Percentiles rank a stretch among this genome's conserved stretches.
These are phyloP conservation scores for Fusarium hostae DNA, from an alignment of 2,329 filamentous ascomycete species.

Conservation along the genomic window DNA sequence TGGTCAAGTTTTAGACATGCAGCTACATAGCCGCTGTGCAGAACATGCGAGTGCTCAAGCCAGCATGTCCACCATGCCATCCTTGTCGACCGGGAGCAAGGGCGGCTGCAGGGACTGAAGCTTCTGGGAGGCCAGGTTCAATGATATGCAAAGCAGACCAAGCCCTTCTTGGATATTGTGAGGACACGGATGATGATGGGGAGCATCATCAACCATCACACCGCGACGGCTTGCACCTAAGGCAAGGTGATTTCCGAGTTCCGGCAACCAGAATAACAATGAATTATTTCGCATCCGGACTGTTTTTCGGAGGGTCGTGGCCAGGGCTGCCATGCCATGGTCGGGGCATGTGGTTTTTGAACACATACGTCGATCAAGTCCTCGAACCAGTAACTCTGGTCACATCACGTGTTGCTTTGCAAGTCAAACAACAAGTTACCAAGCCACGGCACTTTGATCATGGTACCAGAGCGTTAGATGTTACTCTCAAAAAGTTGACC, in stretches of 20 bases:
- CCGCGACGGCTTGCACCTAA: constrained; percentile 18
- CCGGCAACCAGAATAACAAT: constrained; percentile 11
- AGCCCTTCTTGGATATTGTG: constrained; percentile 43
- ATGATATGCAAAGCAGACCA: constrained; percentile 35
- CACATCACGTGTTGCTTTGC: constrained; percentile 22
- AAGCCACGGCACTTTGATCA: background rate
- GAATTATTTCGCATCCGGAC: constrained; percentile 25
- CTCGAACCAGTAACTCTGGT: background rate
- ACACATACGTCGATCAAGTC: background rate
- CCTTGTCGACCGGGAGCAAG: constrained; percentile 38
- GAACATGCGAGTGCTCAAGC: constrained; percentile 56
- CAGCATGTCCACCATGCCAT: constrained; percentile 44
- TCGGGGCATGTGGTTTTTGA: constrained; percentile 1
- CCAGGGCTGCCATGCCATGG: background rate
- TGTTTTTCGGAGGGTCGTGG: constrained; percentile 17
- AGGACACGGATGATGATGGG: constrained; percentile 39
- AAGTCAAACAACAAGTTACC: constrained; percentile 2
- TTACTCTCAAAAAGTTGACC: background rate
- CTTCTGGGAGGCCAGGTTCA: constrained; percentile 34
- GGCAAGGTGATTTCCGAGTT: constrained; percentile 13
- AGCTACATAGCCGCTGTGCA: constrained; percentile 56
- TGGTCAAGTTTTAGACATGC: constrained; percentile 50
- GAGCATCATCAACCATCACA: constrained; percentile 35
- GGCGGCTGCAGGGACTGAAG: constrained; percentile 48
- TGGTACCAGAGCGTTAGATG: background rate